These are phyloP conservation scores for Kodamaea restingae DNA, from an alignment of 805 yeast species.

Conservation along the genomic window DNA sequence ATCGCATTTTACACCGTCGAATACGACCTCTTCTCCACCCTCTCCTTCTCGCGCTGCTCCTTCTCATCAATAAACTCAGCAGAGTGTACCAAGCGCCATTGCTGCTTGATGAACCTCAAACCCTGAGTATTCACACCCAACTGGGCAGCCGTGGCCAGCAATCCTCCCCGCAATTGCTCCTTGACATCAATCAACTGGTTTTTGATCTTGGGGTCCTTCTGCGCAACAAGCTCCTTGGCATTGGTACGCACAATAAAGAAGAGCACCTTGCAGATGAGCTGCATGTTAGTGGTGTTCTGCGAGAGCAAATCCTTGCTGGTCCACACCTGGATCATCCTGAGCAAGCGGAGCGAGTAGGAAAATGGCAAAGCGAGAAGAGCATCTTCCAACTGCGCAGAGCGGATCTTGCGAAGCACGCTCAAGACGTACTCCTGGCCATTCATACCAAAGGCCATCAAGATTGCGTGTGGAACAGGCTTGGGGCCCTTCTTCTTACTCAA, in stretches of 20 bases:
- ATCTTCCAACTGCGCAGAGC: conserved; percentile 85
- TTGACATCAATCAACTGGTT: conserved; percentile 63
- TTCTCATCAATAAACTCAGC: conserved; percentile 68
- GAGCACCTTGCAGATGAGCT: conserved; percentile 68
- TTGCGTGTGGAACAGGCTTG: conserved; percentile 55
- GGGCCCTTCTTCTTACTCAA: conserved; percentile 31
- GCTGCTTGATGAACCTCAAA: conserved; percentile 62
- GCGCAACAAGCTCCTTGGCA: conserved; percentile 72
- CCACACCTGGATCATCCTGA: conserved; percentile 75
- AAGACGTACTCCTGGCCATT: conserved; percentile 77
- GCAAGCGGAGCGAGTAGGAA: conserved; percentile 67
- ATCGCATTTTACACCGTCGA: background rate
- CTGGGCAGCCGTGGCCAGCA: conserved; percentile 49
- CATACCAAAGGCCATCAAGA: conserved; percentile 68
- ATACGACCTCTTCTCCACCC: background rate
- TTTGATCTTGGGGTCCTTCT: conserved; percentile 61
- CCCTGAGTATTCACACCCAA: conserved; percentile 87
- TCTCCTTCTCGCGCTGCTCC: conserved; percentile 36
- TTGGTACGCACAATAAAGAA: conserved; percentile 72
- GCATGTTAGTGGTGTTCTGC: conserved; percentile 47
- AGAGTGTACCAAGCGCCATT: conserved; percentile 76
- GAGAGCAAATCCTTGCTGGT: conserved; percentile 42
- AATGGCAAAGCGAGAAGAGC: conserved; percentile 89
- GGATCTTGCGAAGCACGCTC: conserved; percentile 64
- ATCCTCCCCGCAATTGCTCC: conserved; percentile 52